Conservation (phyloP, 495 filamentous ascomycete genomes). For the Sabuloglossum arenarium region DNA sequence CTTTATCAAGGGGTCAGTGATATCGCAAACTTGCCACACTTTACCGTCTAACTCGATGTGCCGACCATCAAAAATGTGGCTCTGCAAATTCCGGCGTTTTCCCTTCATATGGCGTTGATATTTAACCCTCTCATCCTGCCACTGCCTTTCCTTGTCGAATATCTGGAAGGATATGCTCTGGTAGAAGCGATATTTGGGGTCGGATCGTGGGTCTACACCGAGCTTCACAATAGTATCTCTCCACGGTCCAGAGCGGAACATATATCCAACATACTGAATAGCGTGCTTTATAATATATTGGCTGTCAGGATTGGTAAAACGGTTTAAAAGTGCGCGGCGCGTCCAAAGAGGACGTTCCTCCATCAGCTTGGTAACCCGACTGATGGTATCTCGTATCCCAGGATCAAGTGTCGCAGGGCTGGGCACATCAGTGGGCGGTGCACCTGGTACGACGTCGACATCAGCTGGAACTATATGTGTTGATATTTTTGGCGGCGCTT, state of each 20-base stretch:
- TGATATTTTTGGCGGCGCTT: constrained; percentile 26
- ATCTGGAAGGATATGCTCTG: constrained; percentile 71
- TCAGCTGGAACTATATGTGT: constrained; percentile 44
- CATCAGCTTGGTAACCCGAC: constrained; percentile 36
- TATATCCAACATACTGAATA: constrained; percentile 62
- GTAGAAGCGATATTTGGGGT: constrained; percentile 54
- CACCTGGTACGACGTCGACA: constrained; percentile 25
- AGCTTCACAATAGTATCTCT: constrained; percentile 66
- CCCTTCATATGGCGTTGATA: not conserved
- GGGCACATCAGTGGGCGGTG: constrained; percentile 27
- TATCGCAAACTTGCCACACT: constrained; percentile 85
- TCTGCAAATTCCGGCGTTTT: constrained; percentile 14
- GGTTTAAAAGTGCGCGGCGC: constrained; percentile 42
- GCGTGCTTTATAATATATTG: constrained; percentile 38
- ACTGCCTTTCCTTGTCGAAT: constrained; percentile 12
- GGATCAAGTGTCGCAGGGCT: constrained; percentile 24
- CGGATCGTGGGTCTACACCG: constrained; percentile 64
- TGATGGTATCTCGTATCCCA: constrained; percentile 35
- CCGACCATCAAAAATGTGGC: constrained; percentile 67
- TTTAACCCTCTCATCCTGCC: constrained; percentile 1
- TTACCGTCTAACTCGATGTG: constrained; percentile 49
- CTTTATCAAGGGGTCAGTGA: constrained; percentile 52
- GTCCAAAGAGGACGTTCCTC: constrained; percentile 68
- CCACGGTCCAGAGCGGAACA: constrained; percentile 80
- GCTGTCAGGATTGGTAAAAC: constrained; percentile 19